These are phyloP conservation scores for Avena sativa DNA, from an alignment of 176 grass and related monocot genomes.

Conservation along the genomic window DNA sequence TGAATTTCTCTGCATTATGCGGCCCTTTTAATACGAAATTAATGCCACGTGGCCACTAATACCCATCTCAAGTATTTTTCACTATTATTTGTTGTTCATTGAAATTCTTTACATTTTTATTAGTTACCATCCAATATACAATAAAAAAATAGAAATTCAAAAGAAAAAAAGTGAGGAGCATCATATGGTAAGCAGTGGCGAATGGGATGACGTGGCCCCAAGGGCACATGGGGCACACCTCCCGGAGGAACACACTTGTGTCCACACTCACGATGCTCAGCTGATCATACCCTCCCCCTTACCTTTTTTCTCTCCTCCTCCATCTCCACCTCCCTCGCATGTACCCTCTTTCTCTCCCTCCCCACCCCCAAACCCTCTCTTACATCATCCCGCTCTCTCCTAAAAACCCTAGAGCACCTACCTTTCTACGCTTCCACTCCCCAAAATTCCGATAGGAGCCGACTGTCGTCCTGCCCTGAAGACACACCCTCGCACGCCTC, in stretches of 20 bases:
- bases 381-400: no score
- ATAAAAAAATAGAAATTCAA: background rate
- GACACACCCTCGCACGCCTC: no score
- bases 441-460: no score
- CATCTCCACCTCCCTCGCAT: background rate
- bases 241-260: conserved; percentile 30
- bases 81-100: background rate
- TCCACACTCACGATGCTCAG: conserved; percentile 28
- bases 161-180: background rate
- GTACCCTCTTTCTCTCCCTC: background rate
- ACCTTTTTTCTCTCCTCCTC: conserved; percentile 36
- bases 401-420: no score
- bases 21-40: no score
- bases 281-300: background rate
- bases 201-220: conserved; percentile 31
- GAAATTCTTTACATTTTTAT: background rate
- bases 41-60: background rate
- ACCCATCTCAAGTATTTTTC: no score
- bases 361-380: no score
- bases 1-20: no score
- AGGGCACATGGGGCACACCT: background rate
- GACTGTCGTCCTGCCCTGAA: no score
- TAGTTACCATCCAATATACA: background rate
- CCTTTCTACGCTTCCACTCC: no score
- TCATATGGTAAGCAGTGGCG: background rate